phyloP scores from a whole-genome alignment of 2,329 filamentous ascomycete genomes.

The Sporothrix pallida region DNA sequence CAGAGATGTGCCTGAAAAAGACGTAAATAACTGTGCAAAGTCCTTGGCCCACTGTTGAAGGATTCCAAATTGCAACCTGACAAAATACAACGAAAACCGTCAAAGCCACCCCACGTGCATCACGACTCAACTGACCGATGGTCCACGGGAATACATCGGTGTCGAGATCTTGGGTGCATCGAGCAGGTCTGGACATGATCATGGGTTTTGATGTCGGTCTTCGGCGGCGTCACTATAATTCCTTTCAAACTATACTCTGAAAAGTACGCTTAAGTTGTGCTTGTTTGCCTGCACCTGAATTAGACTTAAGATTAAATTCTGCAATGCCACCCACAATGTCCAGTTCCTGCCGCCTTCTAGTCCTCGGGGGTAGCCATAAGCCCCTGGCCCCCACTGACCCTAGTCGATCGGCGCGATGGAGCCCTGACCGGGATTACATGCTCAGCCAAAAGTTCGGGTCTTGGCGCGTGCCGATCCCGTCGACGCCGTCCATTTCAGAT shows the following conservation, averaged over 20 bases:
- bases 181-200: neutral
- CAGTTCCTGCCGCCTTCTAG: neutral
- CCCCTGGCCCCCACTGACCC: neutral
- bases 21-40: too few relatives aligned
- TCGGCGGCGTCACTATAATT: neutral
- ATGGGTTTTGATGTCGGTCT: neutral
- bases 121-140: neutral
- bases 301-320: constrained; percentile 9
- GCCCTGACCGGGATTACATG: neutral
- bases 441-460: neutral
- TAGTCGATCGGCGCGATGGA: constrained; percentile 5
- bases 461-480: constrained; percentile 4
- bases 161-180: neutral
- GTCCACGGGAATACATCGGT: neutral
- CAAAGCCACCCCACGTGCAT: constrained; percentile 7
- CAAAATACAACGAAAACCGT: neutral
- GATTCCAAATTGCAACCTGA: neutral
- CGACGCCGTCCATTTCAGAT: neutral
- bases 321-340: neutral
- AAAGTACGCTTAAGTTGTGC: neutral
- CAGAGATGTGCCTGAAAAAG: neutral
- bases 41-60: neutral
- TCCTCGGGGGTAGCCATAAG: neutral
- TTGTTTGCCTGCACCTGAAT: neutral
- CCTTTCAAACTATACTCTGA: neutral